Conservation (phyloP, 208 protist species). For the Wallacemonas sp. region DNA sequence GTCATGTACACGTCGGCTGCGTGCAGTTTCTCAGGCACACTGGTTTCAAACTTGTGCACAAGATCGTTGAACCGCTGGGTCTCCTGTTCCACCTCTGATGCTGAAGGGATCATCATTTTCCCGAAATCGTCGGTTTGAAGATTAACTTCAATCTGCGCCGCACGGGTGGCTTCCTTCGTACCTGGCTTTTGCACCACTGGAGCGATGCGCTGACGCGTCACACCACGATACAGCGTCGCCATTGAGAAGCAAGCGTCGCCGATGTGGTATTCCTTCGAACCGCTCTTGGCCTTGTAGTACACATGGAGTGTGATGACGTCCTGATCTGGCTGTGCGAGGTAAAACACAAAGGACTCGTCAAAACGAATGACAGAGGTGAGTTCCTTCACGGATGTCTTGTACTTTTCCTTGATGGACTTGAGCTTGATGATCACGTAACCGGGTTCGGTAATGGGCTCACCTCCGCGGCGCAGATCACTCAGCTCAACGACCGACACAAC, state of each 20-base stretch:
- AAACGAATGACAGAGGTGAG: slow-evolving; percentile 72
- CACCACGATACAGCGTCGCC: slow-evolving; percentile 73
- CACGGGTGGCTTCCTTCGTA: slow-evolving; percentile 58
- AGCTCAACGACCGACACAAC: slow-evolving; percentile 79
- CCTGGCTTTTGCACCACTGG: slow-evolving; percentile 80
- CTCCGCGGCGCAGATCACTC: slow-evolving; percentile 61
- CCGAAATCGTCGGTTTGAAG: slow-evolving; percentile 89
- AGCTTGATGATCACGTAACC: slow-evolving; percentile 84
- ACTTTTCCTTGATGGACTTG: slow-evolving; percentile 92
- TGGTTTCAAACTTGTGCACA: slow-evolving; percentile 53
- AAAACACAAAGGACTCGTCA: slow-evolving; percentile 87
- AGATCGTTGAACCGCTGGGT: slow-evolving; percentile 63
- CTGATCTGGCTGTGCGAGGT: slow-evolving; percentile 84
- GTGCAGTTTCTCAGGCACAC: slow-evolving; percentile 71
- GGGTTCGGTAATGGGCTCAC: slow-evolving; percentile 62
- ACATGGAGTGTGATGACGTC: slow-evolving; percentile 91
- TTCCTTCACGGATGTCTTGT: slow-evolving; percentile 84
- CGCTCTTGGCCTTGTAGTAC: slow-evolving; percentile 75
- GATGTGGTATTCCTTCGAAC: slow-evolving; percentile 75
- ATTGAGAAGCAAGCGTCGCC: slow-evolving; percentile 88
- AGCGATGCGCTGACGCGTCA: slow-evolving; percentile 75
- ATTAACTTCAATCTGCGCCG: slow-evolving; percentile 66
- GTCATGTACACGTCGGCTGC: slow-evolving; percentile 82
- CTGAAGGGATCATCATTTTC: slow-evolving; percentile 49
- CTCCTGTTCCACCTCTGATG: slow-evolving; percentile 67